phyloP scores from a whole-genome alignment of 345 rosid species.

The Murraya koenigii region DNA sequence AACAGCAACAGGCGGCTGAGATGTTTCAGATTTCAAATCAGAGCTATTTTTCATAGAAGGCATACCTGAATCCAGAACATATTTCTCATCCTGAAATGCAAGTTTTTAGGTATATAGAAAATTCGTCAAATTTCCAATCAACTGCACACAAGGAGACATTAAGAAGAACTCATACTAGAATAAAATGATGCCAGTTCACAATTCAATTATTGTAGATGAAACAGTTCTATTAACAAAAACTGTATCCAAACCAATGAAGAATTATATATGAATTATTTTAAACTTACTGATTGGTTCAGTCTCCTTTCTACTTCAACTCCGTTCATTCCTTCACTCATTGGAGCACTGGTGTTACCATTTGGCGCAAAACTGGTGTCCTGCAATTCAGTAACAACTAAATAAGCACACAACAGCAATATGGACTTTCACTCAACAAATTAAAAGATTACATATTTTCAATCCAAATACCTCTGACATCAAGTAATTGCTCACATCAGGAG shows the following conservation, averaged over 20 bases:
- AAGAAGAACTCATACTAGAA: not conserved
- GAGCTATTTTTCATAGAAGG: conserved; percentile 37
- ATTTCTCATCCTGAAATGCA: conserved; percentile 49
- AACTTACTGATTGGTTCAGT: conserved; percentile 57
- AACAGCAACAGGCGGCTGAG: conserved; percentile 50
- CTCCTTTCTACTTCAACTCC: conserved; percentile 75
- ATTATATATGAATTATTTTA: not conserved
- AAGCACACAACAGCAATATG: not conserved
- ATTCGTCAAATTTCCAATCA: not conserved
- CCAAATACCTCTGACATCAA: conserved; percentile 78
- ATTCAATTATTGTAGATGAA: not conserved
- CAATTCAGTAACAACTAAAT: conserved; percentile 26
- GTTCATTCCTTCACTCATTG: conserved; percentile 73
- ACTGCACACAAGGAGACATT: not conserved
- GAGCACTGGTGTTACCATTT: conserved; percentile 55
- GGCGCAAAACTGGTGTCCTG: conserved; percentile 77
- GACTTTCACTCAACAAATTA: conserved; percentile 3
- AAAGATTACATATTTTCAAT: conserved; percentile 12
- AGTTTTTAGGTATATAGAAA: conserved; percentile 3
- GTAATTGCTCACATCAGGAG: conserved; percentile 95
- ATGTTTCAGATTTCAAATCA: conserved; percentile 58
- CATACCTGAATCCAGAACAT: conserved; percentile 38
- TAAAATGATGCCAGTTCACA: too few relatives aligned
- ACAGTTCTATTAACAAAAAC: not conserved
- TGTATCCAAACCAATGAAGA: not conserved